These are phyloP conservation scores for Rhodocollybia butyracea DNA, from an alignment of 768 basidiomycete species.

Conservation along the genomic window DNA sequence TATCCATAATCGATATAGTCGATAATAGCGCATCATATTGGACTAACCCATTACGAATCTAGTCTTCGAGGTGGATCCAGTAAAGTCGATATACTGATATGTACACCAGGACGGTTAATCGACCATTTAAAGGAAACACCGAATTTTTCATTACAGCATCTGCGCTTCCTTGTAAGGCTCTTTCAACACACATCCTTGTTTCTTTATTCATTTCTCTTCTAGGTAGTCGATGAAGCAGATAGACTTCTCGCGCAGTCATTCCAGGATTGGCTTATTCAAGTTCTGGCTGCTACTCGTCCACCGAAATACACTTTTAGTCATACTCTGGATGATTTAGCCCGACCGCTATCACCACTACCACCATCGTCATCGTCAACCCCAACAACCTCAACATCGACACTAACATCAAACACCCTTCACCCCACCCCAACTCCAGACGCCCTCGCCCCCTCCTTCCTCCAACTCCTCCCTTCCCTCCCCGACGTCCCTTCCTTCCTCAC, in stretches of 20 bases:
- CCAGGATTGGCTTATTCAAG: constrained; percentile 89
- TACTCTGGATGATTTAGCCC: background rate
- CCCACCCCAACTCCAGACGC: constrained; percentile 42
- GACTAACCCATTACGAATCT: too few relatives aligned
- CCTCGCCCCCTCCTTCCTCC: constrained; percentile 59
- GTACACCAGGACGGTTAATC: constrained; percentile 92
- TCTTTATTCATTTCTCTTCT: background rate
- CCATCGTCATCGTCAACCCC: too few relatives aligned
- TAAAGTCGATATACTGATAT: constrained; percentile 90
- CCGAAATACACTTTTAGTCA: constrained; percentile 12
- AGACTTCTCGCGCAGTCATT: constrained; percentile 93
- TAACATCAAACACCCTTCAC: background rate
- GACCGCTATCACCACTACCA: too few relatives aligned
- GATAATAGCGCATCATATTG: too few relatives aligned
- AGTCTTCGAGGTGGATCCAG: constrained; percentile 85
- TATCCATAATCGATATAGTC: too few relatives aligned
- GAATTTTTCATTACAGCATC: constrained; percentile 90
- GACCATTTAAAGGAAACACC: constrained; percentile 88
- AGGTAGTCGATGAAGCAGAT: constrained; percentile 99
- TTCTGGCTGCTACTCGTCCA: constrained; percentile 68
- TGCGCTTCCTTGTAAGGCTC: constrained; percentile 82
- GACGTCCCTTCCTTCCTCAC: constrained; percentile 46
- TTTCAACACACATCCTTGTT: background rate
- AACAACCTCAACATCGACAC: background rate
- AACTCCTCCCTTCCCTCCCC: constrained; percentile 36